Conservation (phyloP, 2,329 filamentous ascomycete species). For the Stachybotrys chartarum region DNA sequence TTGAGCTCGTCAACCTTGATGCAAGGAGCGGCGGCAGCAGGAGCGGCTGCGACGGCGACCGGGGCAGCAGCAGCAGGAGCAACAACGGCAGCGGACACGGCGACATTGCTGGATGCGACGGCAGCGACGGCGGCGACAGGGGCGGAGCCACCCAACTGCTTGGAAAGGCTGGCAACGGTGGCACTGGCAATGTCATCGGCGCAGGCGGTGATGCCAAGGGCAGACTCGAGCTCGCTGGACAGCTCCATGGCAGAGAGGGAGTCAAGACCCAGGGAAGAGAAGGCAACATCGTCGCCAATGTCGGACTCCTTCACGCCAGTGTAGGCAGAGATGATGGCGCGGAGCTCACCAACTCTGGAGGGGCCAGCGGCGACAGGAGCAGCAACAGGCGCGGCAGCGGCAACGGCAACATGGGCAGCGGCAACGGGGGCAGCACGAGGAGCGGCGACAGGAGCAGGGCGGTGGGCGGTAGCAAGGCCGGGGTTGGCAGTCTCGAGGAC, state of each 20-base stretch:
- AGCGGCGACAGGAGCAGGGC: not conserved
- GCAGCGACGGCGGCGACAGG: not conserved
- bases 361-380: not conserved
- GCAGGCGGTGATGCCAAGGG: constrained; percentile 6
- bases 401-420: not conserved
- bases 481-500: constrained; percentile 8
- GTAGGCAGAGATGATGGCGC: constrained; percentile 6
- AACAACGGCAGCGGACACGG: not conserved
- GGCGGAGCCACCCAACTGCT: not conserved
- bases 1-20: not conserved
- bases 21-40: not conserved
- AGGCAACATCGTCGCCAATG: constrained; percentile 6
- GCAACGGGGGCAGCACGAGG: not conserved
- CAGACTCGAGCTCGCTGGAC: constrained; percentile 8
- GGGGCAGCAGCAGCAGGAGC: not conserved
- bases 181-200: constrained; percentile 6
- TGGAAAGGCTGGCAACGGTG: not conserved
- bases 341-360: constrained; percentile 1
- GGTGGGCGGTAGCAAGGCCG: not conserved
- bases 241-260: constrained; percentile 11
- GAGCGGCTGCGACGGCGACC: not conserved
- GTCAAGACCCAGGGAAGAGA: constrained; percentile 10
- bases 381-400: not conserved
- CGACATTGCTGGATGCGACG: not conserved
- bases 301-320: constrained; percentile 9